phyloP scores from a whole-genome alignment of 495 filamentous ascomycete genomes.

The Xanthoparmelia taractica region DNA sequence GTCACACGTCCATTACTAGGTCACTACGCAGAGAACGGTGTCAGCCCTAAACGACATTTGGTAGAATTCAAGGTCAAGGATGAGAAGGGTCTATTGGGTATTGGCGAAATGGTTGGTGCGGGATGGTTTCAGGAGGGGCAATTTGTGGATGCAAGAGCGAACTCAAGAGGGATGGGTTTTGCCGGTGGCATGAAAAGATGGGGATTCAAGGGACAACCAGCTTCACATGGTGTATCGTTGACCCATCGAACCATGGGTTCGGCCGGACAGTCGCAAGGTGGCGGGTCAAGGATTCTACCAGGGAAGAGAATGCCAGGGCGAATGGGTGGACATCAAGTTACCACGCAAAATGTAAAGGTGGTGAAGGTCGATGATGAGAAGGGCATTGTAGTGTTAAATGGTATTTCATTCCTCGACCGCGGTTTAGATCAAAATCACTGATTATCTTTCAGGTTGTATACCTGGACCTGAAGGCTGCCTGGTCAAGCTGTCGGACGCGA shows the following conservation, averaged over 20 bases:
- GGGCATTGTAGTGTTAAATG: conserved; percentile 82
- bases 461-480: conserved; percentile 76
- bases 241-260: conserved; percentile 88
- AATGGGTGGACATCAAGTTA: conserved; percentile 83
- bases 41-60: conserved; percentile 73
- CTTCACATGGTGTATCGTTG: conserved; percentile 88
- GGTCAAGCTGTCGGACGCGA: conserved; percentile 81
- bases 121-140: conserved; percentile 87
- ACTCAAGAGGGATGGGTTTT: conserved; percentile 80
- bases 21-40: conserved; percentile 68
- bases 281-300: conserved; percentile 82
- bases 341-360: conserved; percentile 82
- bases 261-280: conserved; percentile 76
- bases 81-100: conserved; percentile 58
- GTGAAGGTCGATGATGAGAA: conserved; percentile 76
- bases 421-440: conserved; percentile 1
- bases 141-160: conserved; percentile 75
- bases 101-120: conserved; percentile 67
- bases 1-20: conserved; percentile 72
- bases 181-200: conserved; percentile 96
- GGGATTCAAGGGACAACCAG: conserved; percentile 79
- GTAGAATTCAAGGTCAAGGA: conserved; percentile 78
- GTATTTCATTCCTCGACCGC: conserved; percentile 31
- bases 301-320: conserved; percentile 97
- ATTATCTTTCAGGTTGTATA: conserved; percentile 53